Percentiles rank a stretch among this genome's conserved stretches.
Evolutionary conservation across 2,329 filamentous ascomycete genomes (phyloP).

Genomic region (Ceratocystis variospora): DNA sequence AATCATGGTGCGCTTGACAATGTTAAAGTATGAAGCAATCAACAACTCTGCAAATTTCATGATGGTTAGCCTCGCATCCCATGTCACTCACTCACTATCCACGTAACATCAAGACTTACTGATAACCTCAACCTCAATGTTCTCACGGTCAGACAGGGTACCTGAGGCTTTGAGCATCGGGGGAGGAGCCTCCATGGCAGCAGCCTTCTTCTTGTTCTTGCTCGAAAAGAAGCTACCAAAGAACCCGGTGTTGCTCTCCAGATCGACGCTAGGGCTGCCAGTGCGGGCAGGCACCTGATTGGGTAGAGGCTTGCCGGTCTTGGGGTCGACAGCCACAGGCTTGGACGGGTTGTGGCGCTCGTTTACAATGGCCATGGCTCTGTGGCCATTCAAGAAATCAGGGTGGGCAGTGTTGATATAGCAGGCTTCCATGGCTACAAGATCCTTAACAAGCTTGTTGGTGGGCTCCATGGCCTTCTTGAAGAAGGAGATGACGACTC

Average conservation of each 20-base stretch:
- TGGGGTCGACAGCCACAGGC: conserved; percentile 91
- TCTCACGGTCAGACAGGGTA: conserved; percentile 83
- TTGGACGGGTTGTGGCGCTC: conserved; percentile 71
- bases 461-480: conserved; percentile 98
- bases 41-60: conserved; percentile 53
- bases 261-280: conserved; percentile 54
- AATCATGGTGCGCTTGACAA: conserved; percentile 95
- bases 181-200: conserved; percentile 95
- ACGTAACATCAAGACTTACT: conserved; percentile 44
- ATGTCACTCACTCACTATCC: neutral
- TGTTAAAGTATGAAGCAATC: conserved; percentile 95
- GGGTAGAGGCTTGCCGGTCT: conserved; percentile 89
- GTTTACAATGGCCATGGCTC: conserved; percentile 96
- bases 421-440: conserved; percentile 89
- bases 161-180: conserved; percentile 88
- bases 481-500: conserved; percentile 85
- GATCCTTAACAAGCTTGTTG: conserved; percentile 87
- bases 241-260: conserved; percentile 58
- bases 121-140: conserved; percentile 94
- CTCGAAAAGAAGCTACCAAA: conserved; percentile 97
- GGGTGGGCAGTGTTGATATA: conserved; percentile 98
- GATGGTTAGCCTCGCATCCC: conserved; percentile 7
- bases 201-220: conserved; percentile 99
- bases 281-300: conserved; percentile 54
- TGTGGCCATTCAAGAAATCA: conserved; percentile 91